Conservation (phyloP, 805 yeast species). For the Candida vartiovaarae region DNA sequence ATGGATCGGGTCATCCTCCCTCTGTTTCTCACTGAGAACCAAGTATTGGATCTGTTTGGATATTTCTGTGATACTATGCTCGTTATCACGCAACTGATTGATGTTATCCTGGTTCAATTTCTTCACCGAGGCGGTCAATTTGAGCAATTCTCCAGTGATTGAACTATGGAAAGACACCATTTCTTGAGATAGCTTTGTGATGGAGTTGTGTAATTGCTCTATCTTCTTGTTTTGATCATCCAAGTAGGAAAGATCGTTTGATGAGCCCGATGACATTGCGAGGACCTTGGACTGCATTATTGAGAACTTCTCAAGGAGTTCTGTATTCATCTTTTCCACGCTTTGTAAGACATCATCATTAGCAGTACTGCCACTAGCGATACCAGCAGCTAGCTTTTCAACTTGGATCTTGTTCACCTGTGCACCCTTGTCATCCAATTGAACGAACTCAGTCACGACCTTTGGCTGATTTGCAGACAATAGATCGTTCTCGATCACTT, state of each 20-base stretch:
- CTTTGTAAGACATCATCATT: conserved; percentile 5
- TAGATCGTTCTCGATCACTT: conserved; percentile 53
- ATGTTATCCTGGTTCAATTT: conserved; percentile 18
- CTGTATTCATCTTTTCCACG: conserved; percentile 15
- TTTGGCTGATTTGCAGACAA: conserved; percentile 38
- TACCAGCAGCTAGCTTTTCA: conserved; percentile 6
- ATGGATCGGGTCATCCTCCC: conserved; percentile 17
- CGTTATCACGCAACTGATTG: conserved; percentile 20
- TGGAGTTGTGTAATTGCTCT: conserved; percentile 4
- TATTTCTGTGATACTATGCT: conserved; percentile 16
- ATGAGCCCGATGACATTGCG: conserved; percentile 8
- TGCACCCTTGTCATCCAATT: conserved; percentile 27
- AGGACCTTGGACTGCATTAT: conserved; percentile 14
- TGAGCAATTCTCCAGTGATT: conserved; percentile 3
- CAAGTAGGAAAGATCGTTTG: conserved; percentile 16
- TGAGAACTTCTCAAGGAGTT: conserved; percentile 9
- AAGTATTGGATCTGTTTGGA: conserved; percentile 14
- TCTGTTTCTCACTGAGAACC: conserved; percentile 20
- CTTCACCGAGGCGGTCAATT: conserved; percentile 6
- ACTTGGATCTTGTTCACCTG: conserved; percentile 2
- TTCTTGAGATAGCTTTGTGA: conserved; percentile 1
- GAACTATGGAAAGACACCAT: background rate
- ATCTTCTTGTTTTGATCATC: conserved; percentile 15
- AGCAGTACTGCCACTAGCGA: conserved; percentile 2
- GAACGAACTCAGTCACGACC: conserved; percentile 34